Percentiles rank a stretch among this genome's conserved stretches.
Evolutionary conservation across 371 early-diverging fungal species (phyloP).

Genomic region (Mucor indicus): DNA sequence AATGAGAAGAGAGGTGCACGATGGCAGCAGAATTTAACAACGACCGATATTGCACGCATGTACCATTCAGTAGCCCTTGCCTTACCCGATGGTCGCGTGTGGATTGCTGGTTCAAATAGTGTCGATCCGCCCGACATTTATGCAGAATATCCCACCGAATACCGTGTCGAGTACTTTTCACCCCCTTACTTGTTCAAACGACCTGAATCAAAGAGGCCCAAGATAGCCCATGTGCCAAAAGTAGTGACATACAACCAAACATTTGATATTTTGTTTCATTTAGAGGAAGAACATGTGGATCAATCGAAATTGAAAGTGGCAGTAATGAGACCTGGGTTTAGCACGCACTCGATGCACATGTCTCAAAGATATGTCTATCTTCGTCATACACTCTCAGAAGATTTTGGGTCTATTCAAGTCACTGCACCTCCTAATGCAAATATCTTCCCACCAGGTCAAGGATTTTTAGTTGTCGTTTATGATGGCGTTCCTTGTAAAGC

Average conservation of each 20-base stretch:
- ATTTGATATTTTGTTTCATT: conserved; percentile 31
- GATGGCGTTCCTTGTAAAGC: conserved; percentile 54
- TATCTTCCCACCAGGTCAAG: conserved; percentile 60
- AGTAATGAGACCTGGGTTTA: conserved; percentile 51
- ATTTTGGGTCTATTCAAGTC: conserved; percentile 29
- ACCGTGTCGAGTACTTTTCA: conserved; percentile 58
- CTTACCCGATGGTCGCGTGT: conserved; percentile 52
- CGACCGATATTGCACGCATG: conserved; percentile 64
- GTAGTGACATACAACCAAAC: conserved; percentile 38
- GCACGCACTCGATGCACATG: conserved; percentile 67
- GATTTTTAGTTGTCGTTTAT: conserved; percentile 52
- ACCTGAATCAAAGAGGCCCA: conserved; percentile 35
- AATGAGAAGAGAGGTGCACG: conserved; percentile 32
- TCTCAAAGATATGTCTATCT: conserved; percentile 54
- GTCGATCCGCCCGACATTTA: conserved; percentile 42
- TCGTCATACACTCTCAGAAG: conserved; percentile 16
- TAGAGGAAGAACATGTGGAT: conserved; percentile 23
- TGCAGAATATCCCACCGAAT: conserved; percentile 57
- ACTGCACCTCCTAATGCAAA: conserved; percentile 53
- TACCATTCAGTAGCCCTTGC: conserved; percentile 66
- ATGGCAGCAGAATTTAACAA: conserved; percentile 41
- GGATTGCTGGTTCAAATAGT: conserved; percentile 51
- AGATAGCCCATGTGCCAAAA: conserved; percentile 44
- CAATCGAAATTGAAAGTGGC: conserved; percentile 37
- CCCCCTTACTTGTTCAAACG: conserved; percentile 57